phyloP scores from a whole-genome alignment of 257 asterid genomes.

The Nicotiana paniculata region DNA sequence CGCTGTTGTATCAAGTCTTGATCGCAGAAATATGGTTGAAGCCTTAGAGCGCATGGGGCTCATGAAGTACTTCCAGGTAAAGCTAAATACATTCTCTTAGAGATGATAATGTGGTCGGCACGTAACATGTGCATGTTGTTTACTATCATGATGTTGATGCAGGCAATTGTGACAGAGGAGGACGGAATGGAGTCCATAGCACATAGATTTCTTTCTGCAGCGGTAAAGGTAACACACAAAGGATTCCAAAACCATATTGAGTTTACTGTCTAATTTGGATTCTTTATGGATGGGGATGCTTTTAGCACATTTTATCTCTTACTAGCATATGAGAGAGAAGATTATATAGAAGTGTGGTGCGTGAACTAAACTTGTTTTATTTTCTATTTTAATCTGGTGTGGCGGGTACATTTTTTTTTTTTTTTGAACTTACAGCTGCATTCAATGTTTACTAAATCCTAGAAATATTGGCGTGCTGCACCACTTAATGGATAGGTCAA shows the following conservation, averaged over 20 bases:
- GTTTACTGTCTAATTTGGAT: background rate
- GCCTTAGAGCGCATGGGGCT: slow-evolving; percentile 77
- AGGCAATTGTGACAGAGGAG: slow-evolving; percentile 90
- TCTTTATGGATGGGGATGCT: background rate
- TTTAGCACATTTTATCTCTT: background rate
- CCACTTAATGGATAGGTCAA: background rate
- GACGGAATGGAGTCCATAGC: slow-evolving; percentile 97
- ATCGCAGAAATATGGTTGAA: slow-evolving; percentile 68
- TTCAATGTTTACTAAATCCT: background rate
- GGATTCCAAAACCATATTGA: background rate
- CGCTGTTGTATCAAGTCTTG: slow-evolving; percentile 92
- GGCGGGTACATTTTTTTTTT: background rate
- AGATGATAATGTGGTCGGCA: background rate
- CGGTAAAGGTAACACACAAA: slow-evolving; percentile 56
- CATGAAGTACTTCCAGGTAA: slow-evolving; percentile 76
- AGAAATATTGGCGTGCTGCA: background rate
- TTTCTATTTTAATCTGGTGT: background rate
- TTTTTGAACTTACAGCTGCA: background rate
- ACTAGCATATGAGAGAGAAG: background rate
- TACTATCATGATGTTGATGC: slow-evolving; percentile 26
- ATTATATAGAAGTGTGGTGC: background rate
- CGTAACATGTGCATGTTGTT: background rate
- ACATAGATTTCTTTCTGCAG: slow-evolving; percentile 94
- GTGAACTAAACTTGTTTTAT: background rate
- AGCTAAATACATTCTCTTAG: background rate